These are phyloP conservation scores for Puccinia triticina DNA, from an alignment of 1,284 basidiomycete species.

Conservation along the genomic window DNA sequence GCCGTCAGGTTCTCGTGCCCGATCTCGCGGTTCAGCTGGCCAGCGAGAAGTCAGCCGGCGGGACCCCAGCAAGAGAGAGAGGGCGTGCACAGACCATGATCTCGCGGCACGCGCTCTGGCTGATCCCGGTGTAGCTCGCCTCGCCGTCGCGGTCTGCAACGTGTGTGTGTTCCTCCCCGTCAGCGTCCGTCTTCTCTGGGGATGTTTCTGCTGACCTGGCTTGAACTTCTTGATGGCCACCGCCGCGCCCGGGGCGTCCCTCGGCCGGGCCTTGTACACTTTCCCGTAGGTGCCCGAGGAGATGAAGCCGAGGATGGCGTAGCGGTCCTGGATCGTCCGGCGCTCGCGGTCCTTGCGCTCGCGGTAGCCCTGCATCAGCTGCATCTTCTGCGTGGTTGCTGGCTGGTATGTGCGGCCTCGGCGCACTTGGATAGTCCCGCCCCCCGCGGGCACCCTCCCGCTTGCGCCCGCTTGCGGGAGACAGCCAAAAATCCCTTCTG, in stretches of 20 bases:
- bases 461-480: no score
- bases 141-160: slow-evolving; percentile 55
- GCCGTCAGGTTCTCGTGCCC: slow-evolving; percentile 89
- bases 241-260: slow-evolving; percentile 61
- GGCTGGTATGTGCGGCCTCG: no score
- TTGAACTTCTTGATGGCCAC: slow-evolving; percentile 99
- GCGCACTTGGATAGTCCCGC: no score
- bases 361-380: slow-evolving; percentile 37
- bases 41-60: not conserved
- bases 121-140: slow-evolving; percentile 88
- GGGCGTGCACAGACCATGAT: slow-evolving; percentile 70
- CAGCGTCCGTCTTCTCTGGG: not conserved
- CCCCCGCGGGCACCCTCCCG: no score
- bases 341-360: slow-evolving; percentile 9
- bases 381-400: not conserved
- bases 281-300: slow-evolving; percentile 96
- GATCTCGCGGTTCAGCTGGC: slow-evolving; percentile 87
- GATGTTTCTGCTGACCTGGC: slow-evolving; percentile 63
- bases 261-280: slow-evolving; percentile 78
- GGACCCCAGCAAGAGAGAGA: no score
- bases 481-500: no score
- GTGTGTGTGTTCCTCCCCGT: not conserved
- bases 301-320: slow-evolving; percentile 92
- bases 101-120: slow-evolving; percentile 93
- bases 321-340: slow-evolving; percentile 60